Evolutionary conservation across 2,329 filamentous ascomycete genomes (phyloP), one percentile per base, ranked within the genome.

Genomic region (Phaeosphaeriaceae sp.): DNA sequence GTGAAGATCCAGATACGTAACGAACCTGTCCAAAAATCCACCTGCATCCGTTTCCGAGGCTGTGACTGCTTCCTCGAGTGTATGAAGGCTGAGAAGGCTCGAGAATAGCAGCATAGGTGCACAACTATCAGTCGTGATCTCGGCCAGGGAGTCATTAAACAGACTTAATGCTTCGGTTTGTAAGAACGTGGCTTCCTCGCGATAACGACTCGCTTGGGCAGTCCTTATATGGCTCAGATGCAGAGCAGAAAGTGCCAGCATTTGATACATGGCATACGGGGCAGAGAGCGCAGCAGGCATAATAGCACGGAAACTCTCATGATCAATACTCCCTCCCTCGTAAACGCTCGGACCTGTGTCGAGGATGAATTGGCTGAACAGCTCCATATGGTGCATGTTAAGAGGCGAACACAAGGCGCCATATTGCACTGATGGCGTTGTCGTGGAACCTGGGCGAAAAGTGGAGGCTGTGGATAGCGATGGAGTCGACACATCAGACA

Each of bases 181-280:
- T 7, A 63, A 34, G 6, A 44, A 33, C 2, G 48, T 56, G 15
- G 59, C 59, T 35, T 61, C 58, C 7, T 53, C 47, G 21, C 28
- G 54, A 34, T 61, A 56, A 12, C 38, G 23, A 5, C 42, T 52
- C 20, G 52, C 44, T 26, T 55, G 33, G 8, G 13, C 44, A n/a
- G 48, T 13, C 21, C 38, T 46, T 21, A 33, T 47, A 23, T 51
- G 38, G 37, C 54, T 58, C 33, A 63, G 17, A 28, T 63, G 58
- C 39, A 63, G 29, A 32, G 60, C 58, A 40, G 60, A 54, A 17
- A 63, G 52, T 8, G 58, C 58, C 17, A 61, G 53, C 3, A 52
- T 26, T 32, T 60, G 47, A 21, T 55, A 33, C 45, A 63, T 44
- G 13, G 54, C 26, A 29, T 55, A 60, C 15, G 54, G 58, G 2